Conservation (phyloP, 768 basidiomycete species). For the Termitomyces sp. region DNA sequence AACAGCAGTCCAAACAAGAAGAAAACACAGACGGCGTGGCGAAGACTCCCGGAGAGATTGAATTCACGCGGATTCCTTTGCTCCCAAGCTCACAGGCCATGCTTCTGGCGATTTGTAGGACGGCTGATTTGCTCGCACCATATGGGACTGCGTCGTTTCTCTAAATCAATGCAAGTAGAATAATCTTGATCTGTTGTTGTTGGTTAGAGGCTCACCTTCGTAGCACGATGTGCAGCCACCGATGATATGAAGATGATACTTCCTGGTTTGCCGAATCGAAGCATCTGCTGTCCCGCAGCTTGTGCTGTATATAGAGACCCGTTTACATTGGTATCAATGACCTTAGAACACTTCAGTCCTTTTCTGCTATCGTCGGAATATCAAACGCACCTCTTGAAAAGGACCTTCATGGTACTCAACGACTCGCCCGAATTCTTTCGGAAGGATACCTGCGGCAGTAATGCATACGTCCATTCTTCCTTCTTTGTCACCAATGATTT, state of each 20-base stretch:
- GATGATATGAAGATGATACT: conserved; percentile 63
- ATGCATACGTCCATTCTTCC: conserved; percentile 41
- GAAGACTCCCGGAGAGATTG: conserved; percentile 70
- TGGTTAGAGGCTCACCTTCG: neutral
- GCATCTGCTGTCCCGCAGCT: neutral
- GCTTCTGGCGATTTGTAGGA: conserved; percentile 73
- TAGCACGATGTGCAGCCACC: conserved; percentile 44
- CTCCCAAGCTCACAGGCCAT: conserved; percentile 60
- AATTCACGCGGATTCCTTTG: conserved; percentile 58
- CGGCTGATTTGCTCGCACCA: conserved; percentile 69
- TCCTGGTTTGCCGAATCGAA: conserved; percentile 41
- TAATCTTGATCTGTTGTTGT: no score
- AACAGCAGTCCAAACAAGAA: neutral
- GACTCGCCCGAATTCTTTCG: conserved; percentile 42
- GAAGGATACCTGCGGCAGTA: conserved; percentile 71
- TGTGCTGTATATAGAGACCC: conserved; percentile 39
- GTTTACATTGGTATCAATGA: conserved; percentile 62
- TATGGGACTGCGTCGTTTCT: conserved; percentile 31
- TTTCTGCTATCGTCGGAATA: neutral
- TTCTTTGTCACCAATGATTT: conserved; percentile 47
- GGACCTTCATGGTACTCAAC: conserved; percentile 57
- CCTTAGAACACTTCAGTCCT: conserved; percentile 27
- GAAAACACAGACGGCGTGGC: conserved; percentile 45
- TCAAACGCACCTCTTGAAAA: conserved; percentile 43
- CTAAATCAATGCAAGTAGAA: neutral